Evolutionary conservation across 2,329 filamentous ascomycete species (phyloP).

Genomic region (Epichloe coenophiala): DNA sequence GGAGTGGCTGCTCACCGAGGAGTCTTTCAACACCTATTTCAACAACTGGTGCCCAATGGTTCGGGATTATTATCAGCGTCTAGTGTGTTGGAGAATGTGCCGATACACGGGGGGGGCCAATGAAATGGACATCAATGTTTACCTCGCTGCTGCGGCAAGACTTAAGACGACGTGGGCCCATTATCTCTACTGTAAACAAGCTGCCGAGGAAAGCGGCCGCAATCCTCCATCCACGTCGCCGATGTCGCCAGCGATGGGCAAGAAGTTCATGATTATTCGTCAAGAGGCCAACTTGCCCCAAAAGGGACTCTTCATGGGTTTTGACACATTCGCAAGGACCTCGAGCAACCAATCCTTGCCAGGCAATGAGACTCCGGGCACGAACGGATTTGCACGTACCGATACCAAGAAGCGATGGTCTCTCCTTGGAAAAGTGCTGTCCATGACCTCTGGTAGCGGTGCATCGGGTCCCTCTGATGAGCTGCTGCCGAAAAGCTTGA

Average conservation of each 20-base stretch:
- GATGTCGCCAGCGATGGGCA: slow-evolving; percentile 73
- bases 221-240: slow-evolving; percentile 61
- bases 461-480: slow-evolving; percentile 1
- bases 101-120: slow-evolving; percentile 54
- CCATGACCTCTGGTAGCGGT: slow-evolving; percentile 16
- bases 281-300: slow-evolving; percentile 48
- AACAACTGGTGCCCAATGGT: slow-evolving; percentile 97
- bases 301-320: slow-evolving; percentile 33
- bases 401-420: slow-evolving; percentile 49
- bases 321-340: slow-evolving; percentile 30
- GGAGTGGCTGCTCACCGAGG: slow-evolving; percentile 60
- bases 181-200: slow-evolving; percentile 61
- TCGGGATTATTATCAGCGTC: slow-evolving; percentile 78
- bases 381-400: slow-evolving; percentile 14
- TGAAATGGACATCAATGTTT: slow-evolving; percentile 56
- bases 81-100: slow-evolving; percentile 81
- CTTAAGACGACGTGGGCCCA: slow-evolving; percentile 65
- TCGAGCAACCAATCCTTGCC: slow-evolving; percentile 10
- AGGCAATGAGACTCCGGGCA: slow-evolving; percentile 14
- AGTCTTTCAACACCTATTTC: slow-evolving; percentile 69
- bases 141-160: slow-evolving; percentile 51
- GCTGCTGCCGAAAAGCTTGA: background rate
- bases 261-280: slow-evolving; percentile 77
- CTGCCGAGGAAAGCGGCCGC: slow-evolving; percentile 41
- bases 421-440: slow-evolving; percentile 49